Conservation (phyloP, 495 filamentous ascomycete genomes). For the Aspergillus diversus region DNA sequence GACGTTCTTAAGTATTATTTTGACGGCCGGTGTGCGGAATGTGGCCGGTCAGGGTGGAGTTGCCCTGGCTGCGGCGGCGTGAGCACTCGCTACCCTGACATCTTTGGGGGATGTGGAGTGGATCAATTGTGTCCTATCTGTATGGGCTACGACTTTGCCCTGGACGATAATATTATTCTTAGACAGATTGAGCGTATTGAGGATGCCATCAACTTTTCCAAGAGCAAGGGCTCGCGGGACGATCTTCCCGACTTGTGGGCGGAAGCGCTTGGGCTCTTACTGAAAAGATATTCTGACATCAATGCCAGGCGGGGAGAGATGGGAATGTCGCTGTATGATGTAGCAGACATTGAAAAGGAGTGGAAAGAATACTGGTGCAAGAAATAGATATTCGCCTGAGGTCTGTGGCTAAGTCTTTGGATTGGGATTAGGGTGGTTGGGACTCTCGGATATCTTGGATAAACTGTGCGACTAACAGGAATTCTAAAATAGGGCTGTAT, state of each 20-base stretch:
- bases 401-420: too few species aligned
- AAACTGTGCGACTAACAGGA: too few species aligned
- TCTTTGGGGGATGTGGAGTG: background rate
- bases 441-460: too few species aligned
- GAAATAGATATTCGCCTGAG: background rate
- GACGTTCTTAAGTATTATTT: background rate
- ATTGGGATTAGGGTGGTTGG: too few species aligned
- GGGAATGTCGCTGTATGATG: background rate
- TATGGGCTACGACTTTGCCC: background rate
- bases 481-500: too few species aligned
- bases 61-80: background rate
- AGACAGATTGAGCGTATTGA: background rate
- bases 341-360: background rate
- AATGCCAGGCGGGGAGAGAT: background rate
- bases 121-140: background rate
- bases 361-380: background rate
- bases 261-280: background rate
- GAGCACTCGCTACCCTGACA: background rate
- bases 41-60: background rate
- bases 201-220: background rate
- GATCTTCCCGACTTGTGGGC: background rate
- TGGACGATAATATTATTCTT: background rate
- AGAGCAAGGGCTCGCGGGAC: background rate
- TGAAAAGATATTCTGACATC: background rate
- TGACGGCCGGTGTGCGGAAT: background rate